These are phyloP conservation scores for Nothopassalora personata DNA, from an alignment of 2,329 filamentous ascomycete species.

Conservation along the genomic window DNA sequence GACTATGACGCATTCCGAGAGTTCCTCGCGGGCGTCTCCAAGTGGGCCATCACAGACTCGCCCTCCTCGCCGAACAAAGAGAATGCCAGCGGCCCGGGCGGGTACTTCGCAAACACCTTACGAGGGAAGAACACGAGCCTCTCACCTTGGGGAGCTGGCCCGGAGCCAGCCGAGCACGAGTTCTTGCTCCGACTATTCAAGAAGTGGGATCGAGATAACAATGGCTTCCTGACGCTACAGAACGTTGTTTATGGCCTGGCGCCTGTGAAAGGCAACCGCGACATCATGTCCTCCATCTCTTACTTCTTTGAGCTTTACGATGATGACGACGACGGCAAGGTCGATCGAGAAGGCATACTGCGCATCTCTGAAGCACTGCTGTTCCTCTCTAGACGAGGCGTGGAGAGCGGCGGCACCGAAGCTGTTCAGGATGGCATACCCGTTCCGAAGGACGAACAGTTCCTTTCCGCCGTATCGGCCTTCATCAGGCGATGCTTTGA, in stretches of 20 bases:
- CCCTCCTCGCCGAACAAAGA: constrained; percentile 56
- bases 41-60: constrained; percentile 88
- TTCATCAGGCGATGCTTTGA: constrained; percentile 97
- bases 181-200: constrained; percentile 84
- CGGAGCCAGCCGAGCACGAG: constrained; percentile 83
- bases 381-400: constrained; percentile 82
- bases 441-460: constrained; percentile 69
- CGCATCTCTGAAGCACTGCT: constrained; percentile 89
- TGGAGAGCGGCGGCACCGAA: constrained; percentile 36
- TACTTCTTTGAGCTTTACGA: constrained; percentile 99
- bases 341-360: constrained; percentile 91
- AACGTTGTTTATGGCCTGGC: constrained; percentile 89
- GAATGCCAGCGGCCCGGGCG: constrained; percentile 47
- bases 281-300: constrained; percentile 96
- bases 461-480: constrained; percentile 85
- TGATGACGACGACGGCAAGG: constrained; percentile 81
- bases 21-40: constrained; percentile 78
- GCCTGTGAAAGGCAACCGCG: constrained; percentile 82
- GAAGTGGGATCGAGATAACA: constrained; percentile 78
- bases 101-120: constrained; percentile 49
- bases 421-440: constrained; percentile 29
- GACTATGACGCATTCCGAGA: constrained; percentile 95
- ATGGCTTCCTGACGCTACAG: constrained; percentile 74
- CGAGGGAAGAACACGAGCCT: constrained; percentile 35
- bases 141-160: constrained; percentile 55